phyloP scores from a whole-genome alignment of 257 asterid genomes.

The Solanum corneliomulleri region DNA sequence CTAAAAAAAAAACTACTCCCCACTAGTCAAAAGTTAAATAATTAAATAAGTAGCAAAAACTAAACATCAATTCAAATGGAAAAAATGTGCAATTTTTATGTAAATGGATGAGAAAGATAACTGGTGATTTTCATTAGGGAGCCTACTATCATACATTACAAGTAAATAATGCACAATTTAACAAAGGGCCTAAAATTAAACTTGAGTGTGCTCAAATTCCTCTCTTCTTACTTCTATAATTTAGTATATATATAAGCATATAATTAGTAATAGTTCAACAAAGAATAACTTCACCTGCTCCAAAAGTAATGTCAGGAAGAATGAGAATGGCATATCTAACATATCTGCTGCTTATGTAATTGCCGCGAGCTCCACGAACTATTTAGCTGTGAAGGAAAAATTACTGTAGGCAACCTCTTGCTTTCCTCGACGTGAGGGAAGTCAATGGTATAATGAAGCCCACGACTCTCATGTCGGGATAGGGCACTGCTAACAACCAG shows the following conservation, averaged over 20 bases:
- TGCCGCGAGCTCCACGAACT: constrained; percentile 74
- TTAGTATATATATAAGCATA: background rate
- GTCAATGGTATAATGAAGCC: constrained; percentile 76
- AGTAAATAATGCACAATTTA: background rate
- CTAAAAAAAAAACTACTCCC: background rate
- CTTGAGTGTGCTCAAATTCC: background rate
- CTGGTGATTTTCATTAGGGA: background rate
- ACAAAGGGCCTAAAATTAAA: background rate
- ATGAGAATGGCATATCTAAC: constrained; percentile 2
- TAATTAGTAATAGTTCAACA: background rate
- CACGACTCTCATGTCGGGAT: constrained; percentile 90
- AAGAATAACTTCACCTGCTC: background rate
- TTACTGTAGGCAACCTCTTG: constrained; percentile 79
- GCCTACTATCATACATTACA: background rate
- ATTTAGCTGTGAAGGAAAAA: constrained; percentile 56
- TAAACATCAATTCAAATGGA: background rate
- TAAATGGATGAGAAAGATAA: background rate
- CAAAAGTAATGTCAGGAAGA: too few species aligned
- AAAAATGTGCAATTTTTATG: background rate
- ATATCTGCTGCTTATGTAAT: constrained; percentile 44
- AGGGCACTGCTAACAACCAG: constrained; percentile 84
- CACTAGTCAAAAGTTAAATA: background rate
- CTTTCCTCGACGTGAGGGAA: constrained; percentile 75
- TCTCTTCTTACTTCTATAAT: background rate
- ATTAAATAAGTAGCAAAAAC: background rate